Conservation (phyloP, 805 yeast species). For the Nakazawaea wickerhamii region DNA sequence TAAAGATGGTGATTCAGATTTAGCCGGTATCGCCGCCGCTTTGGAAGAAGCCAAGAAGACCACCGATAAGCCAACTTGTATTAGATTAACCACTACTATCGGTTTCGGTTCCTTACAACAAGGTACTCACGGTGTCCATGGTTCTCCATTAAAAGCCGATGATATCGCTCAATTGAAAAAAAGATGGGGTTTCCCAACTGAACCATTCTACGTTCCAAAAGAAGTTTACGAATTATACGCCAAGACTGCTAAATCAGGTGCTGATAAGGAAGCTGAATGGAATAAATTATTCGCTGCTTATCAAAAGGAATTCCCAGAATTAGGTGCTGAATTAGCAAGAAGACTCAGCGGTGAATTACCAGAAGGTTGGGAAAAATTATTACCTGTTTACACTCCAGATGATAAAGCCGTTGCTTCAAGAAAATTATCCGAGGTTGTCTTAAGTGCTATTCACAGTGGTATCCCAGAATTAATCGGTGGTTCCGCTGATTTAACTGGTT, state of each 20-base stretch:
- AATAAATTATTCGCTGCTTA: slow-evolving; percentile 56
- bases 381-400: slow-evolving; percentile 73
- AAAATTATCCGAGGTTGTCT: slow-evolving; percentile 82
- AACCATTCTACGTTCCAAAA: slow-evolving; percentile 71
- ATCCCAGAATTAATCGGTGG: slow-evolving; percentile 95
- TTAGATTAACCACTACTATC: slow-evolving; percentile 84
- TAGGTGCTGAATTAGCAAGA: slow-evolving; percentile 74
- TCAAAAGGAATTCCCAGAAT: slow-evolving; percentile 63
- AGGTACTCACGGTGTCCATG: slow-evolving; percentile 93
- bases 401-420: slow-evolving; percentile 91
- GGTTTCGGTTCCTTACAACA: slow-evolving; percentile 85
- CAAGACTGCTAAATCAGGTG: slow-evolving; percentile 56
- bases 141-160: slow-evolving; percentile 91
- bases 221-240: slow-evolving; percentile 74
- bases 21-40: slow-evolving; percentile 65
- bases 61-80: slow-evolving; percentile 80
- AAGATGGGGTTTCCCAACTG: slow-evolving; percentile 80
- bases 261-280: slow-evolving; percentile 72
- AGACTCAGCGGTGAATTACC: slow-evolving; percentile 78
- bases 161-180: slow-evolving; percentile 84
- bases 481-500: slow-evolving; percentile 96
- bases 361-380: slow-evolving; percentile 65
- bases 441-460: slow-evolving; percentile 52
- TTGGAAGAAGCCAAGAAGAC: slow-evolving; percentile 76
- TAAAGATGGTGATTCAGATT: slow-evolving; percentile 74